A percentile compares a stretch with the other conserved stretches of the same genome.
Evolutionary conservation across 2,329 filamentous ascomycete species (phyloP).

Genomic region (Thielaviopsis populi): DNA sequence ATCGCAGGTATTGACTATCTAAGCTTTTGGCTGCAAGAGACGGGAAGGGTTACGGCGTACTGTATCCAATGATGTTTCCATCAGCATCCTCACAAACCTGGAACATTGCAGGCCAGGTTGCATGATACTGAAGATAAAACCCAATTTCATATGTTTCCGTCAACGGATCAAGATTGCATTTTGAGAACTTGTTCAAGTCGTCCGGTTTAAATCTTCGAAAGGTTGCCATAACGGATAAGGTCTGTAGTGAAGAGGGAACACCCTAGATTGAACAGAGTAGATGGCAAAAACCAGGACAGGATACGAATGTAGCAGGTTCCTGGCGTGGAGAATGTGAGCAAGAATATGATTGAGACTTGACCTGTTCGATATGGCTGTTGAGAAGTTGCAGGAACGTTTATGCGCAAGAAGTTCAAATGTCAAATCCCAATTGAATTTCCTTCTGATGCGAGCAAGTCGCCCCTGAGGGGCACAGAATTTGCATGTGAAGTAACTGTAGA

Average conservation of each 20-base stretch:
- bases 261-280: neutral
- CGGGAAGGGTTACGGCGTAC: slow-evolving; percentile 35
- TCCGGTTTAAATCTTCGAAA: slow-evolving; percentile 72
- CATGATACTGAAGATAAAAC: slow-evolving; percentile 93
- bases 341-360: too few species aligned
- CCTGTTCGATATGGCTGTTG: too few species aligned
- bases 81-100: slow-evolving; percentile 74
- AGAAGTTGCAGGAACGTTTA: too few species aligned
- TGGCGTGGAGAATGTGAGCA: too few species aligned
- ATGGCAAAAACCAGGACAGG: too few species aligned
- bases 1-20: neutral
- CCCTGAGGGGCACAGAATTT: neutral
- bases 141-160: slow-evolving; percentile 96
- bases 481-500: neutral
- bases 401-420: neutral
- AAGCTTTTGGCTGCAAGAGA: slow-evolving; percentile 2
- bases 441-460: neutral
- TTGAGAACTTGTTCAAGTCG: slow-evolving; percentile 79
- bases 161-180: slow-evolving; percentile 87
- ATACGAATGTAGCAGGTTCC: too few species aligned
- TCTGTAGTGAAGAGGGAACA: neutral
- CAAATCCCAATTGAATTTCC: neutral
- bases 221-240: slow-evolving; percentile 47
- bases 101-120: slow-evolving; percentile 90
- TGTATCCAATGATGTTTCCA: slow-evolving; percentile 89